phyloP scores from a whole-genome alignment of 75 land plant genomes.

The Azolla pinnata region DNA sequence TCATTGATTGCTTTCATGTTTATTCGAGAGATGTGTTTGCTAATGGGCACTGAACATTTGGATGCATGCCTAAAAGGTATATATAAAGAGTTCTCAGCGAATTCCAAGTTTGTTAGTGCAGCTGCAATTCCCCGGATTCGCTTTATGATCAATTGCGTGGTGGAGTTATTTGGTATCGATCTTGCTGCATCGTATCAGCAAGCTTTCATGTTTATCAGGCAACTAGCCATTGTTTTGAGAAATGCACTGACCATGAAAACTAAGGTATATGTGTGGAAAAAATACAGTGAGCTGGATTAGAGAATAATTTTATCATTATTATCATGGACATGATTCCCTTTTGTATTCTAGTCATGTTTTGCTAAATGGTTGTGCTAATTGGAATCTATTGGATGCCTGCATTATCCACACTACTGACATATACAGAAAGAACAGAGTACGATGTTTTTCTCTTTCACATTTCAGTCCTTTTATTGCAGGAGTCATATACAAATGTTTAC shows the following conservation, averaged over 20 bases:
- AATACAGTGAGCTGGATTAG: no score
- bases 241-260: conserved; percentile 66
- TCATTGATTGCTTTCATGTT: conserved; percentile 68
- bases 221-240: conserved; percentile 69
- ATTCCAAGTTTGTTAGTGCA: conserved; percentile 52
- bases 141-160: conserved; percentile 77
- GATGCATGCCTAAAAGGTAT: conserved; percentile 58
- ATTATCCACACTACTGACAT: no score
- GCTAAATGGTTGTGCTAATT: no score
- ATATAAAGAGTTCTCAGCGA: conserved; percentile 57
- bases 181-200: conserved; percentile 66
- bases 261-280: conserved; percentile 65
- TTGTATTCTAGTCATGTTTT: no score
- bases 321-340: no score
- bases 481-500: conserved; percentile 75
- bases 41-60: conserved; percentile 67
- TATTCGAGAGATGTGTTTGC: conserved; percentile 60
- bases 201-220: conserved; percentile 84
- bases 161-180: conserved; percentile 74
- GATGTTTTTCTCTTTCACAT: no score
- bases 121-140: conserved; percentile 64
- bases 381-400: no score
- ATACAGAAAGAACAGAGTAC: no score
- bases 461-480: conserved; percentile 61
- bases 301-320: no score